Percentiles rank a stretch among this genome's conserved stretches.
phyloP scores from a whole-genome alignment of 306 rosid species.

The Fragaria iinumae region DNA sequence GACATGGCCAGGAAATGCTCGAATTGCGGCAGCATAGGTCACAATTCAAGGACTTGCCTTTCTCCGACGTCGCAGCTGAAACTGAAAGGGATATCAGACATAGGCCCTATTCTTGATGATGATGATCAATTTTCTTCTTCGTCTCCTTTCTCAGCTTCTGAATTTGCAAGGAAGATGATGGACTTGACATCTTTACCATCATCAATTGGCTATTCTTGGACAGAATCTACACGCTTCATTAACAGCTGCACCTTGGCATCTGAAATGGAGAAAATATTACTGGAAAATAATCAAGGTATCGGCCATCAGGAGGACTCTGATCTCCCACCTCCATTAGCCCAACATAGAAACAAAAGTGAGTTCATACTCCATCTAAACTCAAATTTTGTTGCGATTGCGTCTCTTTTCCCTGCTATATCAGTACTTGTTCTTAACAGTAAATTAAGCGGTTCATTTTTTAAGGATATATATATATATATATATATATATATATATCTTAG shows the following conservation, averaged over 20 bases:
- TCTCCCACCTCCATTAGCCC: neutral
- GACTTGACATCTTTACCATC: neutral
- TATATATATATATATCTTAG: too few relatives aligned
- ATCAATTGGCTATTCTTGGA: neutral
- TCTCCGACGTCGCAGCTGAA: neutral
- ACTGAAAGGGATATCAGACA: neutral
- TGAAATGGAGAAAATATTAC: neutral
- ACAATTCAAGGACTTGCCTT: neutral
- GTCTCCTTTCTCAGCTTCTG: neutral
- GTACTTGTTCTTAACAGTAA: too few relatives aligned
- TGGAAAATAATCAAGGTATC: neutral
- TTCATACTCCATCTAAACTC: neutral
- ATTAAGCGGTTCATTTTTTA: too few relatives aligned
- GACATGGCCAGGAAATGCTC: neutral
- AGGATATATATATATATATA: too few relatives aligned
- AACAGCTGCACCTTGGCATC: neutral
- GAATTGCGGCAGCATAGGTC: neutral
- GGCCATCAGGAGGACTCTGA: neutral
- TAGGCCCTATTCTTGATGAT: neutral
- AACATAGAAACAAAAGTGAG: neutral
- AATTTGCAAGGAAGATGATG: neutral
- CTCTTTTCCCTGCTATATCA: too few relatives aligned
- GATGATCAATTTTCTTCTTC: neutral
- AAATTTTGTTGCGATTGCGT: neutral
- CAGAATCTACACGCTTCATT: neutral